Evolutionary conservation across 1,284 basidiomycete species (phyloP).

Genomic region (Tylopilus sp.): DNA sequence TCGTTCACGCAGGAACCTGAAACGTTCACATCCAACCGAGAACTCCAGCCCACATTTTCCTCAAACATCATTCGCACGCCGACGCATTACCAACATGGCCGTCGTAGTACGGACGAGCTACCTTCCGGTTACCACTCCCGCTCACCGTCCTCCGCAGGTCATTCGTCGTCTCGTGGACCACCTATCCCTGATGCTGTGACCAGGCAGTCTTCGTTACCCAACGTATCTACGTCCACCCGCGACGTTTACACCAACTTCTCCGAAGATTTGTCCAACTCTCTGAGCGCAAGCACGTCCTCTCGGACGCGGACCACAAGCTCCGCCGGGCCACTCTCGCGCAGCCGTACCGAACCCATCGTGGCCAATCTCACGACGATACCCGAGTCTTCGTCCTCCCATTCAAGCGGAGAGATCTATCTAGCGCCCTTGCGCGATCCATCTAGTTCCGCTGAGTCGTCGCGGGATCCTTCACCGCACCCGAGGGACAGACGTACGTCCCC

Average conservation of each 20-base stretch:
- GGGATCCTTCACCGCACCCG: slow-evolving; percentile 22
- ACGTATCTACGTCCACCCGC: slow-evolving; percentile 20
- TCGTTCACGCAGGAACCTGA: slow-evolving; percentile 28
- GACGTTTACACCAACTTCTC: slow-evolving; percentile 39
- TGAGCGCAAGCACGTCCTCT: slow-evolving; percentile 39
- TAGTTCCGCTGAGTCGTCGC: slow-evolving; percentile 19
- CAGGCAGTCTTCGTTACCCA: slow-evolving; percentile 32
- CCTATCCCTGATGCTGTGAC: slow-evolving; percentile 19
- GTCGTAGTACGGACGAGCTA: slow-evolving; percentile 22
- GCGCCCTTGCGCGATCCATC: slow-evolving; percentile 19
- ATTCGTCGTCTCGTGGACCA: slow-evolving; percentile 17
- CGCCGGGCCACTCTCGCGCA: slow-evolving; percentile 22
- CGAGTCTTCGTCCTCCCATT: slow-evolving; percentile 31
- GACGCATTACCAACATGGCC: slow-evolving; percentile 25
- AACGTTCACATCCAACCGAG: slow-evolving; percentile 44
- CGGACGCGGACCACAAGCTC: slow-evolving; percentile 11
- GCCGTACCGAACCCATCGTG: slow-evolving; percentile 35
- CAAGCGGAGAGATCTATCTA: slow-evolving; percentile 29
- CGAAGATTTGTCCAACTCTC: slow-evolving; percentile 53
- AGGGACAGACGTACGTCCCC: slow-evolving; percentile 24
- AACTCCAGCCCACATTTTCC: slow-evolving; percentile 64
- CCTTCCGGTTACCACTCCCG: slow-evolving; percentile 17
- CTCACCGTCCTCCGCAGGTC: slow-evolving; percentile 27
- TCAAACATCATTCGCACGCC: slow-evolving; percentile 63
- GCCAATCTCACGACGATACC: slow-evolving; percentile 34